phyloP scores from a whole-genome alignment of 768 basidiomycete species.

The Lanmaoa pseudosensibilis region DNA sequence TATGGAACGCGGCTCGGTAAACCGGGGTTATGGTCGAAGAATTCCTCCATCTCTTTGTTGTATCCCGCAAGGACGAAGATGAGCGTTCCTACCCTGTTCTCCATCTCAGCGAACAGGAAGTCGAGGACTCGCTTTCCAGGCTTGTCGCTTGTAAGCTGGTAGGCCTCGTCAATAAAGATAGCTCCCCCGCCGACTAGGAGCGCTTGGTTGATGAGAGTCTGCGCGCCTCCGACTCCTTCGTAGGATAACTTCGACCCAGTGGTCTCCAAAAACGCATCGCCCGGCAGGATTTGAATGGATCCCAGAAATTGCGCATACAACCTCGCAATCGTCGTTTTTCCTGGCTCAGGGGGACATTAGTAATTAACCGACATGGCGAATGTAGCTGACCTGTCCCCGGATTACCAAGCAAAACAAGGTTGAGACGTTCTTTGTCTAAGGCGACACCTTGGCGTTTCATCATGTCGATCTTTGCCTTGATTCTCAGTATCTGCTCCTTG shows the following conservation, averaged over 20 bases:
- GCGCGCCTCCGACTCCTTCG: slow-evolving; percentile 47
- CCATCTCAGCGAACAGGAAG: slow-evolving; percentile 73
- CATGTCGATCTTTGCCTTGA: slow-evolving; percentile 53
- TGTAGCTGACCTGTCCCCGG: slow-evolving; percentile 72
- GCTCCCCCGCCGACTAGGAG: slow-evolving; percentile 58
- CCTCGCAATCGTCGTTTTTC: slow-evolving; percentile 40
- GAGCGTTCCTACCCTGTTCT: slow-evolving; percentile 61
- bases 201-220: slow-evolving; percentile 41
- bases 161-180: slow-evolving; percentile 73
- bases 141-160: slow-evolving; percentile 53
- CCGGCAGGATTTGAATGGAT: slow-evolving; percentile 54
- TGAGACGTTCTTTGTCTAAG: slow-evolving; percentile 56
- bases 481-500: slow-evolving; percentile 54
- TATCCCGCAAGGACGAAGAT: slow-evolving; percentile 76
- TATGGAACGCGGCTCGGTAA: slow-evolving; percentile 68
- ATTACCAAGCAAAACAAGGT: slow-evolving; percentile 62
- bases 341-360: not conserved
- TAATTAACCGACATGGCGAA: slow-evolving; percentile 22
- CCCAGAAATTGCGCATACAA: slow-evolving; percentile 62
- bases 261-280: slow-evolving; percentile 56
- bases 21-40: slow-evolving; percentile 77
- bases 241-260: slow-evolving; percentile 61
- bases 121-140: slow-evolving; percentile 62
- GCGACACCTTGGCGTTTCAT: slow-evolving; percentile 50
- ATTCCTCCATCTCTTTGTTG: slow-evolving; percentile 70